phyloP scores from a whole-genome alignment of 73 alveolate genomes.

The Diophrys sp. region DNA sequence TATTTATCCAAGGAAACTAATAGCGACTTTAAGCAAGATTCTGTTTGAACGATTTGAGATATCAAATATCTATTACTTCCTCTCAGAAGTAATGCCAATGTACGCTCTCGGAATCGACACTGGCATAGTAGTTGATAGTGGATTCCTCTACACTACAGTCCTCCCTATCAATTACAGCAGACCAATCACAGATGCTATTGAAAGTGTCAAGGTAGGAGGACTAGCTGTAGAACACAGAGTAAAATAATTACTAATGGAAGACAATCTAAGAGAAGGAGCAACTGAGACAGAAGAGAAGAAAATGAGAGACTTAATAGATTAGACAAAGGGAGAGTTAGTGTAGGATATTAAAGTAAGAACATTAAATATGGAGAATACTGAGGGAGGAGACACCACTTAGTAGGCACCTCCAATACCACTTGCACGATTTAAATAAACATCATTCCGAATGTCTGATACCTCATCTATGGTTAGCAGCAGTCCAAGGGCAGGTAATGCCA shows the following conservation, averaged over 20 bases:
- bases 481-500: no score
- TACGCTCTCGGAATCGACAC: constrained; percentile 4
- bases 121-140: constrained; percentile 2
- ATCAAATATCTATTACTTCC: neutral
- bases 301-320: neutral
- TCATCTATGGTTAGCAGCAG: no score
- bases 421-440: no score
- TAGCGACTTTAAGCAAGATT: neutral
- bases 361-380: no score
- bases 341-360: neutral
- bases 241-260: constrained; percentile 4
- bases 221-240: neutral
- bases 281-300: neutral
- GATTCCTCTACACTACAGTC: neutral
- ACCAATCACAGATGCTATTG: constrained; percentile 1
- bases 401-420: no score
- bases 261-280: neutral
- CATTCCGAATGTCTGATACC: no score
- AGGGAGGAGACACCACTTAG: no score
- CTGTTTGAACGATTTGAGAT: neutral
- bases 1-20: neutral
- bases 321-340: neutral
- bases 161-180: constrained; percentile 1
- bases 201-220: neutral
- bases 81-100: neutral